Base-by-base conservation (phyloP, 2,329 filamentous ascomycete species). In the Pestalotiopsis fici region DNA sequence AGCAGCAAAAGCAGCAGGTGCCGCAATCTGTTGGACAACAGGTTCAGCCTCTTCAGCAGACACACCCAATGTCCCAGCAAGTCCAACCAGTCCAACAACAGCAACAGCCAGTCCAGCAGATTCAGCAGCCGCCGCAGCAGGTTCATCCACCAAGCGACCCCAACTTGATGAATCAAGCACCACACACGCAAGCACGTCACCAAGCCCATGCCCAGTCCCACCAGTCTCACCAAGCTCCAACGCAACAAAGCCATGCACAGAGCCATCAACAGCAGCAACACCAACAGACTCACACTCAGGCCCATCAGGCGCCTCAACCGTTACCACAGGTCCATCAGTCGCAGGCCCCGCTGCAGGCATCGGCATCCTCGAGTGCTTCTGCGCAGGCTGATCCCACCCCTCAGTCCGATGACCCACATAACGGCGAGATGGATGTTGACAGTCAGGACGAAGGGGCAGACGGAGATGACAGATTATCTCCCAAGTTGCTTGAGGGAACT, bases 351-450 rank as follows among this genome's bases (percentile, higher is more conserved):
- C 71, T 66, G 69, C 76, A 69, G 64, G 71, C 56, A 66, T 67
- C 73, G 27, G 70, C 74, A 25, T 71, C 74, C 39, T 76, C 78
- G 39, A 74, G 77, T 18, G 75, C 78, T 12, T 78, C 81, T 65
- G 69, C 78, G 13, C 72, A 74, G 31, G 70, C 71, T 4, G 78
- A 80, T 35, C 69, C 74, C 12, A 70, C 72, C 23, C 69, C 73
- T 4, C 68, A 75, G 62, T 67, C 73, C 59, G 80, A 81, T 66
- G 83, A 85, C 54, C 72, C 75, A 4, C 80, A 83, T 67, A 79
- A 78, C 11, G 80, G 80, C 25, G 81, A 84, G 25, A 85, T 88
- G 81, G 86, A 88, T 7, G 80, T 87, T 64, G 86, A 87, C 65
- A 83, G 79, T 55, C 82, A 83, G 43, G 79, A 79, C 15, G 86